Conservation (phyloP, 345 rosid genomes). For the Citrus unshiu region DNA sequence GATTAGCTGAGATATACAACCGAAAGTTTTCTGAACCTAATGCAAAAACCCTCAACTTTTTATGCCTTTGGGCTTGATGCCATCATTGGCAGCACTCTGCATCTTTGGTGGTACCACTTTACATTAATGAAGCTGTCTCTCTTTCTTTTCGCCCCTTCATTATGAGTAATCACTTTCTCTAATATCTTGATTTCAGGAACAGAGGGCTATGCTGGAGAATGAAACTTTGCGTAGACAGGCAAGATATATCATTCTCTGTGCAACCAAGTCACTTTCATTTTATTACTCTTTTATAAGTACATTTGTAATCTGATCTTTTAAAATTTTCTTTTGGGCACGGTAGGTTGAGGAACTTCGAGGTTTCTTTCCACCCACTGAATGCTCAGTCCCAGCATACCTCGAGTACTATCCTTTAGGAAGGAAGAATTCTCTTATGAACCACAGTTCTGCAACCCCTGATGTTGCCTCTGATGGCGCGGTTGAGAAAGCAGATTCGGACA, state of each 20-base stretch:
- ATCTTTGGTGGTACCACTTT: background rate
- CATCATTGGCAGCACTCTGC: background rate
- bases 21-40: background rate
- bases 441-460: slow-evolving; percentile 35
- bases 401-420: slow-evolving; percentile 52
- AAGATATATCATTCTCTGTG: slow-evolving; percentile 16
- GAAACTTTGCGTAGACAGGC: slow-evolving; percentile 90
- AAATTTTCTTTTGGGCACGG: slow-evolving; percentile 20
- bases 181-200: slow-evolving; percentile 53
- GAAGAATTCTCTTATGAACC: slow-evolving; percentile 34
- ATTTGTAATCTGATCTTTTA: background rate
- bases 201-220: slow-evolving; percentile 75
- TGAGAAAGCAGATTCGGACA: slow-evolving; percentile 75
- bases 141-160: background rate
- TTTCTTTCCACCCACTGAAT: slow-evolving; percentile 48
- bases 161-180: background rate
- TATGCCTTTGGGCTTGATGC: background rate
- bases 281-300: background rate
- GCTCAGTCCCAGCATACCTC: slow-evolving; percentile 40
- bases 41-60: background rate
- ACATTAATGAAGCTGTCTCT: background rate
- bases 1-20: background rate
- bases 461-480: slow-evolving; percentile 28
- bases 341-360: slow-evolving; percentile 84
- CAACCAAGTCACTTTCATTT: background rate